Conservation (phyloP, 2,329 filamentous ascomycete genomes). For the Diaporthe citri region DNA sequence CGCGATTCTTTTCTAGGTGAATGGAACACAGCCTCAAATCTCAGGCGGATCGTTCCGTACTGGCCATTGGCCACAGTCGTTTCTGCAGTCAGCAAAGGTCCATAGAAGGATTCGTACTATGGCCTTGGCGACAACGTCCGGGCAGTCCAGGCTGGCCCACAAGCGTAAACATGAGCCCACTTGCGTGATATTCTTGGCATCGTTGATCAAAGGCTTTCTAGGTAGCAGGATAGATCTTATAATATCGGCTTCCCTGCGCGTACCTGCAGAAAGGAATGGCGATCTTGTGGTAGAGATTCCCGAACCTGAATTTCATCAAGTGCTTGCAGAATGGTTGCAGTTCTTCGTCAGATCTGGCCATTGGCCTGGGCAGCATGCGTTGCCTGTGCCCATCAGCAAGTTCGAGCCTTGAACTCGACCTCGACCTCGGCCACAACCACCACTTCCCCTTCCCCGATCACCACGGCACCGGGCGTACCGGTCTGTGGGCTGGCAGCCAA, state of each 20-base stretch:
- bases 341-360: slow-evolving; percentile 8
- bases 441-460: not conserved
- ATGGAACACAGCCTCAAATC: slow-evolving; percentile 8
- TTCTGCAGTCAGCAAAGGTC: slow-evolving; percentile 21
- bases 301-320: not conserved
- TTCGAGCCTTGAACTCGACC: slow-evolving; percentile 17
- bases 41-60: slow-evolving; percentile 3
- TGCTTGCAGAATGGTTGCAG: slow-evolving; percentile 1
- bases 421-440: not conserved
- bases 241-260: slow-evolving; percentile 9
- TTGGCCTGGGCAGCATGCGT: slow-evolving; percentile 18
- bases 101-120: slow-evolving; percentile 25
- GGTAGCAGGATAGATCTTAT: not conserved
- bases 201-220: not conserved
- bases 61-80: slow-evolving; percentile 2
- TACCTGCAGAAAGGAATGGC: not conserved
- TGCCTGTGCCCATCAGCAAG: not conserved
- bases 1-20: slow-evolving; percentile 26
- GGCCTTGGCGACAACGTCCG: slow-evolving; percentile 18
- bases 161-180: slow-evolving; percentile 19
- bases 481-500: slow-evolving; percentile 19
- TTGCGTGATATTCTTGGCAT: slow-evolving; percentile 1
- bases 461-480: not conserved
- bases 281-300: slow-evolving; percentile 1
- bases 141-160: slow-evolving; percentile 15